Percentiles rank a stretch among this genome's conserved stretches.
Evolutionary conservation across 306 rosid genomes (phyloP).

Genomic region (Corylus avellana): DNA sequence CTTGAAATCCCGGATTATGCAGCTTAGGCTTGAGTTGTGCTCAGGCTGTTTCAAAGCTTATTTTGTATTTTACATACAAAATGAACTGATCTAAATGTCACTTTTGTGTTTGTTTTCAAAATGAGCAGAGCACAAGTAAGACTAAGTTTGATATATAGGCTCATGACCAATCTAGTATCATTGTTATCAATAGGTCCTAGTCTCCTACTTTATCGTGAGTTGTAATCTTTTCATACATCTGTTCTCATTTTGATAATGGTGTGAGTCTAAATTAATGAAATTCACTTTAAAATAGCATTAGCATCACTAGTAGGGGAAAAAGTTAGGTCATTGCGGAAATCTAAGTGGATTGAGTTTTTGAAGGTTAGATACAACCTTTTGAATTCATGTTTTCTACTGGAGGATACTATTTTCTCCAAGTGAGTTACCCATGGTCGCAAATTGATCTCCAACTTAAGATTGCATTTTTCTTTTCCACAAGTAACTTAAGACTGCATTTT

Average conservation of each 20-base stretch:
- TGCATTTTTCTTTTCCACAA: not conserved
- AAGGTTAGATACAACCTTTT: not conserved
- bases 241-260: not conserved
- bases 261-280: not conserved
- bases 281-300: not conserved
- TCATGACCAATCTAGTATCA: not conserved
- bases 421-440: not conserved
- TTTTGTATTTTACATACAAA: too few species aligned
- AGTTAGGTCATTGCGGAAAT: not conserved
- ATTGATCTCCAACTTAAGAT: not conserved
- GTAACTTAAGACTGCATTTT: not conserved
- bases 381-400: not conserved
- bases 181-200: not conserved
- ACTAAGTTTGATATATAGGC: not conserved
- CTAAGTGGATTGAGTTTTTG: not conserved
- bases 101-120: not conserved
- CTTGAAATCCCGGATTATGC: not conserved
- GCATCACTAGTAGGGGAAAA: not conserved
- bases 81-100: not conserved
- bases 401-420: not conserved
- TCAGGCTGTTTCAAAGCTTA: too few species aligned
- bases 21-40: too few species aligned
- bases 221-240: not conserved
- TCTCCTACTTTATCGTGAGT: not conserved
- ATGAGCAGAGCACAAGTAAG: too few species aligned